These are phyloP conservation scores for Pisolithus microcarpus DNA, from an alignment of 768 basidiomycete genomes.

Conservation along the genomic window DNA sequence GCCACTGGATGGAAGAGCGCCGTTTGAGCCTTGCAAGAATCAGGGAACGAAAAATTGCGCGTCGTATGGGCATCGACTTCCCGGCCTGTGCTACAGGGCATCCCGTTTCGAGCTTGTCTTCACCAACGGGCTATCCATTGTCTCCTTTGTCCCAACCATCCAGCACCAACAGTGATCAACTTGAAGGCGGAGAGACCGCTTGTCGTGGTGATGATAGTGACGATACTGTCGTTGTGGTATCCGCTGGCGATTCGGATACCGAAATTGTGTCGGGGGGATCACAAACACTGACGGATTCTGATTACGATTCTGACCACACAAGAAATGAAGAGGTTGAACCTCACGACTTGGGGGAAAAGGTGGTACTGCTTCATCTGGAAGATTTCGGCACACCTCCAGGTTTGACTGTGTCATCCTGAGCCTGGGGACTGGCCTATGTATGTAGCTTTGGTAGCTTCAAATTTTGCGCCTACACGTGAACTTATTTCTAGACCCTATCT, in stretches of 20 bases:
- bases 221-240: constrained; percentile 2
- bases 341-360: constrained; percentile 22
- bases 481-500: too few relatives aligned
- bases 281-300: constrained; percentile 18
- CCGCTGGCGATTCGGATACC: constrained; percentile 12
- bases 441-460: not conserved
- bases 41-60: constrained; percentile 27
- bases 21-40: constrained; percentile 25
- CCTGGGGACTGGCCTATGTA: not conserved
- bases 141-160: constrained; percentile 23
- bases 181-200: not conserved
- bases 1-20: constrained; percentile 31
- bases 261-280: constrained; percentile 18
- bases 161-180: constrained; percentile 25
- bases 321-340: constrained; percentile 18
- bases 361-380: constrained; percentile 19
- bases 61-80: constrained; percentile 23
- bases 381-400: constrained; percentile 11
- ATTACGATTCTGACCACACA: constrained; percentile 24
- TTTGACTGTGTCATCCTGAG: not conserved
- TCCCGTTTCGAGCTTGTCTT: constrained; percentile 9
- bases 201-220: constrained; percentile 5
- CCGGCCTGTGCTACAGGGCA: constrained; percentile 8
- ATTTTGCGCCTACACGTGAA: not conserved
- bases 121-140: constrained; percentile 17